These are phyloP conservation scores for Venturia asperata DNA, from an alignment of 2,329 filamentous ascomycete species.

Conservation along the genomic window DNA sequence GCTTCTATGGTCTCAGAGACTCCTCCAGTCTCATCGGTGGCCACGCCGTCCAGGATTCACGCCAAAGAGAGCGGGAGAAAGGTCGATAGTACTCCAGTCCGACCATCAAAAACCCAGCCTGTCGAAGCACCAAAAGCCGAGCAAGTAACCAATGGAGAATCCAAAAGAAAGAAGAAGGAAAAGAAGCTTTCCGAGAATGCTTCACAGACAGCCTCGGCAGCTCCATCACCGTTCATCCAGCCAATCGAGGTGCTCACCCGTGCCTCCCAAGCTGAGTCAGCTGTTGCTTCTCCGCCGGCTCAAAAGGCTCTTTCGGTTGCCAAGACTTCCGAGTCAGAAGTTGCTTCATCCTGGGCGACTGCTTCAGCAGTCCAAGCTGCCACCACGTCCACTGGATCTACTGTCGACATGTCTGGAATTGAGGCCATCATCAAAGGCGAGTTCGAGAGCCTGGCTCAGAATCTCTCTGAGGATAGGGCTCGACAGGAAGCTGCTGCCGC, in stretches of 20 bases:
- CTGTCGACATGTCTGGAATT: conserved; percentile 10
- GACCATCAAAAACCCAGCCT: not conserved
- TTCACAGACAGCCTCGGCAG: not conserved
- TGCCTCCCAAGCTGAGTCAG: not conserved
- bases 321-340: conserved; percentile 6
- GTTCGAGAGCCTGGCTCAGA: conserved; percentile 50
- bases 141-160: conserved; percentile 43
- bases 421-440: conserved; percentile 36
- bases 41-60: not conserved
- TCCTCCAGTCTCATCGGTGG: not conserved
- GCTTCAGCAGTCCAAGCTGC: not conserved
- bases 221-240: conserved; percentile 8
- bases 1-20: conserved; percentile 11
- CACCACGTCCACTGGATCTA: not conserved
- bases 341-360: not conserved
- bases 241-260: conserved; percentile 13
- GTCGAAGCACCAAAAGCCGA: conserved; percentile 13
- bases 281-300: not conserved
- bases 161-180: conserved; percentile 60
- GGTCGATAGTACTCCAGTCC: conserved; percentile 12
- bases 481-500: conserved; percentile 55
- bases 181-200: conserved; percentile 22
- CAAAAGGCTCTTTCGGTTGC: not conserved
- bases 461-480: conserved; percentile 62
- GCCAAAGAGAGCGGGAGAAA: conserved; percentile 10